Percentiles rank a stretch among this genome's conserved stretches.
Conservation (phyloP, 345 rosid genomes). For the Citrus mangshanensis region DNA sequence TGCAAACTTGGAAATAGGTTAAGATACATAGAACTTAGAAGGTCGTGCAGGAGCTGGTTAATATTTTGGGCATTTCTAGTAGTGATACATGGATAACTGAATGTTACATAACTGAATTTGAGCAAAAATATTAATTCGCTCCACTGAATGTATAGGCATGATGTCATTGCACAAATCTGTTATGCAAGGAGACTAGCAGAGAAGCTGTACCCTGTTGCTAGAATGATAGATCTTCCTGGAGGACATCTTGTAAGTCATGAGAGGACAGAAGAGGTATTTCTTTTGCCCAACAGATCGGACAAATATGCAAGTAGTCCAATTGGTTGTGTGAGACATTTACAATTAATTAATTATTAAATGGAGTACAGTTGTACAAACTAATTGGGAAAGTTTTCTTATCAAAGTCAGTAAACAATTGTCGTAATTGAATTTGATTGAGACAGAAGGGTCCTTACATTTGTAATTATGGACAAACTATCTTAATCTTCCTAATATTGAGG, state of each 20-base stretch:
- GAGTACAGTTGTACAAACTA: neutral
- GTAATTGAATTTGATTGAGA: neutral
- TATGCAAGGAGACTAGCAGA: slow-evolving; percentile 82
- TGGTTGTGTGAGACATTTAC: neutral
- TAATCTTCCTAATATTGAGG: neutral
- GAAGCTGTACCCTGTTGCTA: slow-evolving; percentile 77
- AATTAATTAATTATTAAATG: neutral
- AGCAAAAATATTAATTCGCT: slow-evolving; percentile 11
- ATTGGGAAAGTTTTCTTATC: neutral
- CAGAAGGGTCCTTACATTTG: neutral
- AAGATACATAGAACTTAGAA: neutral
- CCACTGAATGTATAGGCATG: slow-evolving; percentile 52
- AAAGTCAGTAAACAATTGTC: neutral
- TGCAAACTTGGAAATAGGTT: neutral
- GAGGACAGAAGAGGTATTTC: slow-evolving; percentile 79
- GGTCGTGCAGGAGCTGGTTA: neutral
- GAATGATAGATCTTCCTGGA: slow-evolving; percentile 93
- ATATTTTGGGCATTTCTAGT: neutral
- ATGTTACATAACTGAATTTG: slow-evolving; percentile 4
- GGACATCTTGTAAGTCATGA: slow-evolving; percentile 98
- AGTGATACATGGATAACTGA: neutral
- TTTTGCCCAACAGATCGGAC: neutral
- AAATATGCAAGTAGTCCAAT: neutral
- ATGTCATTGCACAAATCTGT: slow-evolving; percentile 86
- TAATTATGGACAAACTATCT: neutral